These are phyloP conservation scores for Auxenochlorella pyrenoidosa DNA, from an alignment of 139 green algal genomes.

Conservation along the genomic window DNA sequence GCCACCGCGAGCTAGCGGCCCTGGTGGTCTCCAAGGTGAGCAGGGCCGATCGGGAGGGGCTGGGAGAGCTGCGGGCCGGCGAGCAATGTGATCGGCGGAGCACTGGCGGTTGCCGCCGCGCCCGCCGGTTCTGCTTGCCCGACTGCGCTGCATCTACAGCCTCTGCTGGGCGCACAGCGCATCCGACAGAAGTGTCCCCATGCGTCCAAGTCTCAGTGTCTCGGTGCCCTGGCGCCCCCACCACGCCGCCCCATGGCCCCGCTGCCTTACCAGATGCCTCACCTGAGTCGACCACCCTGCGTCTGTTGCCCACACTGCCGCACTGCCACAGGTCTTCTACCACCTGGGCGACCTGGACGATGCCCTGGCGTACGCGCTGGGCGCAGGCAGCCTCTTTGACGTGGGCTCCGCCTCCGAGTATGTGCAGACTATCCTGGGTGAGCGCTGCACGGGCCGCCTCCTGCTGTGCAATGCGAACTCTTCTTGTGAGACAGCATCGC, in stretches of 20 bases:
- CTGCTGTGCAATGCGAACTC: no score
- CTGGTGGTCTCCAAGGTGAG: slow-evolving; percentile 97
- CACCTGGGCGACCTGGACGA: slow-evolving; percentile 97
- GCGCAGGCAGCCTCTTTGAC: slow-evolving; percentile 93
- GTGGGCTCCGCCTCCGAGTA: slow-evolving; percentile 92
- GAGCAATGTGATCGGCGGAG: neutral
- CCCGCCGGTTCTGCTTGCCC: neutral
- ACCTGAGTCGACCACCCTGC: no score
- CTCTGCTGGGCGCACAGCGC: no score
- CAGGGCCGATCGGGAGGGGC: no score
- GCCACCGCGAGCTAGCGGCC: slow-evolving; percentile 90
- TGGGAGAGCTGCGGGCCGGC: no score
- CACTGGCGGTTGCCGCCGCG: no score
- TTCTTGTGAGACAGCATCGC: no score
- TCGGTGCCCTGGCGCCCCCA: neutral
- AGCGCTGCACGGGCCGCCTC: slow-evolving; percentile 21
- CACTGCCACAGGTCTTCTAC: slow-evolving; percentile 94
- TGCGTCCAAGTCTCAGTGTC: no score
- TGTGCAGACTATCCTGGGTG: slow-evolving; percentile 94
- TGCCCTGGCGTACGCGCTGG: slow-evolving; percentile 94
- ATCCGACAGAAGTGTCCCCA: no score
- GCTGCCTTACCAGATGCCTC: no score
- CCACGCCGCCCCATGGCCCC: no score
- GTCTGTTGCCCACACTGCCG: neutral
- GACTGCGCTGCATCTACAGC: no score